Base-by-base conservation (phyloP, 345 rosid genomes). In the Schrenkiella parvula region DNA sequence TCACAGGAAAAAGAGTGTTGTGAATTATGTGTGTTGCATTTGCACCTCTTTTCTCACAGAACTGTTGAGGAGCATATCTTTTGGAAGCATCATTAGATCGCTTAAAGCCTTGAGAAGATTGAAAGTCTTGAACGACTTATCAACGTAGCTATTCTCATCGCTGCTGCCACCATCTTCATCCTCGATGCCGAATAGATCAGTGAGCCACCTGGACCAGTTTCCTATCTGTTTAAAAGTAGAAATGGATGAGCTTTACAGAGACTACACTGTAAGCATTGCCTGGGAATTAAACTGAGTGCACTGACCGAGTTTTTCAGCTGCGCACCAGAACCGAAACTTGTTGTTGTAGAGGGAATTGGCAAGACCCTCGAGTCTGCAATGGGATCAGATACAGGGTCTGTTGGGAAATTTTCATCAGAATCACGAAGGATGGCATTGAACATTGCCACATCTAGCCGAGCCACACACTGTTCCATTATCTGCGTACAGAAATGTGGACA, bases 81-180 rank as follows among this genome's bases (percentile, higher is more conserved):
- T 91, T n/a, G 98, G 97, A 78, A 93, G 96, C 97, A 93, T 93
- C 98, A 91, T 89, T 37, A 93, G 95, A 80, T 91, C 97, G 73
- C 97, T 93, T 66, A 91, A 73, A 1, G 98, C 95, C 73, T 89
- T 88, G 26, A 93, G 92, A 67, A 89, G 96, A 82, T 78, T 79
- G 77, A 93, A 93, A 65, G 90, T 72, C 76, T 89, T 89, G 70
- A 87, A 87, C 19, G 95, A 83, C 25, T 76, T 48, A 34, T 86
- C 91, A 42, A 52, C 76, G 26, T 76, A 70, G 55, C 74, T 81
- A 59, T 59, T 69, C 29, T 71, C 86, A 67, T 78, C 82, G 14
- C 65, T 44, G 10, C 74, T 77, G 70, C 63, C 77, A 55, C 64
- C 87, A 31, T 83, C 87, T 47, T 80, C 90, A 29, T 89, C 90